Evolutionary conservation across 2,329 filamentous ascomycete species (phyloP).

Genomic region (Epichloe aotearoae): DNA sequence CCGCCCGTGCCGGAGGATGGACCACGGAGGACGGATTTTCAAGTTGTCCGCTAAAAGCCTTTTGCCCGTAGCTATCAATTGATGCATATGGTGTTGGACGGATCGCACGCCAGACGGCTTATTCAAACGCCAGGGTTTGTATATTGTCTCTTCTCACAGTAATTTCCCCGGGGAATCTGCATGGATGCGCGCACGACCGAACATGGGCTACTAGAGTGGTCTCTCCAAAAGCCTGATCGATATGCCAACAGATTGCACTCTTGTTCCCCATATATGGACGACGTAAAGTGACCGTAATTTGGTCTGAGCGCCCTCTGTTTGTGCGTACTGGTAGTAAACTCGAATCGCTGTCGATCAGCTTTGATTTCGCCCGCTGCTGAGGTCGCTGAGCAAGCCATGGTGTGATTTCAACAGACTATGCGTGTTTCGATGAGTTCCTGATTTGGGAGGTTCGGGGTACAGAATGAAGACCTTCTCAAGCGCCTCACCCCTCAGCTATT

Average conservation of each 20-base stretch:
- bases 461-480: too few relatives aligned
- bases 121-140: neutral
- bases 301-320: neutral
- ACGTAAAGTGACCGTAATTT: neutral
- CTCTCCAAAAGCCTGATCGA: neutral
- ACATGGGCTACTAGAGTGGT: neutral
- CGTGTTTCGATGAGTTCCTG: too few relatives aligned
- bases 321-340: too few relatives aligned
- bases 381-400: too few relatives aligned
- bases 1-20: neutral
- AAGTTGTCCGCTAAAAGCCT: neutral
- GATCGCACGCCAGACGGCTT: neutral
- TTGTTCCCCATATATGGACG: too few relatives aligned
- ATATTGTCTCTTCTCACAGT: conserved; percentile 18
- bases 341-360: too few relatives aligned
- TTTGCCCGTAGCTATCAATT: neutral
- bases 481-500: too few relatives aligned
- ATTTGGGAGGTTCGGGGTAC: too few relatives aligned
- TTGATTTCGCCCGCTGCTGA: too few relatives aligned
- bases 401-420: too few relatives aligned
- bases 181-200: conserved; percentile 2
- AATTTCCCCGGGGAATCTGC: conserved; percentile 12
- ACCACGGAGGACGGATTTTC: neutral
- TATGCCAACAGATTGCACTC: too few relatives aligned
- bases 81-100: neutral